These are phyloP conservation scores for Chrysopogon serrulatus DNA, from an alignment of 176 grass and related monocot species.

Conservation along the genomic window DNA sequence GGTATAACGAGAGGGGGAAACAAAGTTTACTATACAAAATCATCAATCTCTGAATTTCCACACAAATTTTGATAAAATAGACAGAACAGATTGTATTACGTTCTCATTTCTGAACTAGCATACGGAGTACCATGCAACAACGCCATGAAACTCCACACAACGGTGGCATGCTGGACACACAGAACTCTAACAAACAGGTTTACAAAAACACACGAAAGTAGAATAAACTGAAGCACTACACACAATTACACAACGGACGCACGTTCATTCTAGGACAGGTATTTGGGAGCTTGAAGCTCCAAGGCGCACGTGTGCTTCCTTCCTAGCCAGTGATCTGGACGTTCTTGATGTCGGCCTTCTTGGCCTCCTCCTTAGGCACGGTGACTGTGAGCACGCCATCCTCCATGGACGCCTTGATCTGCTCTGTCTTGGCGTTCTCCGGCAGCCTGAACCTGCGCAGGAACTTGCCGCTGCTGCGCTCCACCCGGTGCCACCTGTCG, in stretches of 20 bases:
- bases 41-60: background rate
- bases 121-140: background rate
- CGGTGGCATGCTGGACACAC: background rate
- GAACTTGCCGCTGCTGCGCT: constrained; percentile 69
- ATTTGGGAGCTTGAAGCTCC: background rate
- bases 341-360: constrained; percentile 18
- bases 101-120: background rate
- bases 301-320: background rate
- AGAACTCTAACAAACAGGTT: background rate
- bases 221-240: background rate
- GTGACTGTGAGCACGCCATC: constrained; percentile 33
- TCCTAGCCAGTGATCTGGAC: constrained; percentile 24
- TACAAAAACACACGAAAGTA: background rate
- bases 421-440: constrained; percentile 26
- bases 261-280: background rate
- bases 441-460: constrained; percentile 36
- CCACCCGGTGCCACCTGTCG: constrained; percentile 50
- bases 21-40: too few relatives aligned
- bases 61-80: background rate
- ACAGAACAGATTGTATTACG: background rate
- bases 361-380: constrained; percentile 24
- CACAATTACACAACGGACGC: background rate
- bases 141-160: background rate
- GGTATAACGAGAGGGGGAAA: too few relatives aligned
- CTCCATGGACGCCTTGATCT: constrained; percentile 27